Base-by-base conservation (phyloP, 805 yeast species). In the Metschnikowia amazonensis region DNA sequence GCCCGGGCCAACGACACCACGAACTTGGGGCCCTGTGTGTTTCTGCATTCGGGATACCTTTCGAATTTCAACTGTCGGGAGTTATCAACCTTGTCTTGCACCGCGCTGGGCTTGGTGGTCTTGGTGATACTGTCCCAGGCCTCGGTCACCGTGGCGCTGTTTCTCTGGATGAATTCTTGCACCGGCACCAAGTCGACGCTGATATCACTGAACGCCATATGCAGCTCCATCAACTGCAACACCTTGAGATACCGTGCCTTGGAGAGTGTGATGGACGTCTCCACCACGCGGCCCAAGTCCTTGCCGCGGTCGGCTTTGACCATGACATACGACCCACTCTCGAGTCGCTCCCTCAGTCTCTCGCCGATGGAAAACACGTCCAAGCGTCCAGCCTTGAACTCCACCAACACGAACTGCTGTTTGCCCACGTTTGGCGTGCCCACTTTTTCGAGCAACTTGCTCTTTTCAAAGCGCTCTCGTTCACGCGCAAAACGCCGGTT, bases 221-320 rank as follows among this genome's bases (percentile, higher is more conserved):
- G 85, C 58, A 85, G 89, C 60, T 85, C 89, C 56, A 80, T 80
- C 57, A 77, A 79, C 60, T 84, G 89, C 52, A 76, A 69, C 57
- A 79, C 69, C 60, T 84, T 84, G 62, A 86, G 65, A 49, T 80
- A 64, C 37, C 88, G 72, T 0, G 92, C 90, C 56, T 82, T 86
- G 53, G 81, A 86, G 30, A 76, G 65, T 3, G 82, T 67, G 23
- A 86, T 75, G 54, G 79, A 74, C 55, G 81, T 65, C 47, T 75
- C 73, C 30, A 77, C 76, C 36, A 86, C 76, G 57, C 76, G 76
- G 30, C 95, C 95, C 48, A 86, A 71, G 63, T 86, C 95, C 30
- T 80, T 67, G 30, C 95, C 95, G 28, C 95, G 70, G 58, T 86
- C 95, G 1, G 94, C 95, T 58, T 86, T 92, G 14, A 86, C 95